Conservation (phyloP, 257 asterid genomes). For the Plantago major region DNA sequence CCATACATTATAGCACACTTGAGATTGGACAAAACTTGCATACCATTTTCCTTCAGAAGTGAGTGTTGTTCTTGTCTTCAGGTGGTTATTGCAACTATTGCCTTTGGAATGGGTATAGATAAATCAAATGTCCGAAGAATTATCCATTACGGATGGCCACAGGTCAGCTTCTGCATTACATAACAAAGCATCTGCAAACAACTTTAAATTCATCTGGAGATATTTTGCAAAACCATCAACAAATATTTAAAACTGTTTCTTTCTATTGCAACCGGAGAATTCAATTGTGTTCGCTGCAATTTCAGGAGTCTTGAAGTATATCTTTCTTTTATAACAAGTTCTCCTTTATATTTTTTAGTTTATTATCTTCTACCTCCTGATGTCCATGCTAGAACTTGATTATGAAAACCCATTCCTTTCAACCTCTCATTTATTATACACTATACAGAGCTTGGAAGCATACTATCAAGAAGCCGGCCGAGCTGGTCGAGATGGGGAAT, state of each 20-base stretch:
- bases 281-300: too few relatives aligned
- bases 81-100: conserved; percentile 86
- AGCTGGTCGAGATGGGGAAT: conserved; percentile 80
- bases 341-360: too few relatives aligned
- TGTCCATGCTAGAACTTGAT: too few relatives aligned
- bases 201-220: conserved; percentile 8
- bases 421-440: conserved; percentile 1
- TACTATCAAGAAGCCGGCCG: conserved; percentile 93
- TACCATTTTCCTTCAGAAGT: not conserved
- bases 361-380: too few relatives aligned
- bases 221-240: conserved; percentile 7
- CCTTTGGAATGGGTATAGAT: conserved; percentile 92
- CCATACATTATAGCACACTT: too few relatives aligned
- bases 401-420: too few relatives aligned
- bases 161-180: conserved; percentile 38
- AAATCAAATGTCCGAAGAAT: conserved; percentile 67
- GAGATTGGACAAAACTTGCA: too few relatives aligned
- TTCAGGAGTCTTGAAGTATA: too few relatives aligned
- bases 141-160: conserved; percentile 91
- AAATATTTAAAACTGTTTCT: too few relatives aligned
- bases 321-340: too few relatives aligned
- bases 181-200: not conserved
- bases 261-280: too few relatives aligned
- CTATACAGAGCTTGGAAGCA: conserved; percentile 68
- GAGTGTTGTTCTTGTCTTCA: conserved; percentile 24